Conservation (phyloP, 2,329 filamentous ascomycete genomes). For the Ustulina deusta region DNA sequence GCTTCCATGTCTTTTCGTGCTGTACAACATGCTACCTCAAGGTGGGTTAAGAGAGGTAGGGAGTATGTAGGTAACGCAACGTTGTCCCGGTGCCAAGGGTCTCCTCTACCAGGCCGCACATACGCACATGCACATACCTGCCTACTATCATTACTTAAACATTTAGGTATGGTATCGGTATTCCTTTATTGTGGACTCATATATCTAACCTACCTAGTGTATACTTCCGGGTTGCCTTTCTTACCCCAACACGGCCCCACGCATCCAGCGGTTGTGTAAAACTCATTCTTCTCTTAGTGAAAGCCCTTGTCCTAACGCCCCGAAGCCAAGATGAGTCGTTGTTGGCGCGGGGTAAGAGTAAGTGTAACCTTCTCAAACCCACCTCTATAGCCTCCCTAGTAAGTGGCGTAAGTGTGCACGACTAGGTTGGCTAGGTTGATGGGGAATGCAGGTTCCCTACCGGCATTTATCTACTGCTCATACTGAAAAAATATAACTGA, state of each 20-base stretch:
- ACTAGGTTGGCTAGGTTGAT: too few relatives aligned
- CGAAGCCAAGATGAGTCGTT: background rate
- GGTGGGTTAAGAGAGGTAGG: background rate
- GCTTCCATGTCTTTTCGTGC: background rate
- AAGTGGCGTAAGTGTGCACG: too few relatives aligned
- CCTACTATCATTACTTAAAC: background rate
- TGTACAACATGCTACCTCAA: constrained; percentile 4
- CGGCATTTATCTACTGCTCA: too few relatives aligned
- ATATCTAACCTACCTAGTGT: too few relatives aligned
- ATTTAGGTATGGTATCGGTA: too few relatives aligned
- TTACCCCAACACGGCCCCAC: too few relatives aligned
- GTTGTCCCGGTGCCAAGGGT: background rate
- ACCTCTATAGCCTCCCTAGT: too few relatives aligned
- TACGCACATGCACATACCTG: too few relatives aligned
- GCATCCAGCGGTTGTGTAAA: background rate
- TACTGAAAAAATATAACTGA: too few relatives aligned
- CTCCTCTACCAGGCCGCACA: background rate
- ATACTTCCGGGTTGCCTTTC: too few relatives aligned
- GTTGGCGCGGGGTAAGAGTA: constrained; percentile 25
- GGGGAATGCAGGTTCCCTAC: too few relatives aligned
- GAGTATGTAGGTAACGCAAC: background rate
- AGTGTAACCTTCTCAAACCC: background rate
- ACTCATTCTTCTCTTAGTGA: background rate
- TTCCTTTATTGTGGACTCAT: too few relatives aligned
- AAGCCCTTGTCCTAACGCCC: background rate